phyloP scores from a whole-genome alignment of 495 filamentous ascomycete genomes.

The Xylaria cubensis region DNA sequence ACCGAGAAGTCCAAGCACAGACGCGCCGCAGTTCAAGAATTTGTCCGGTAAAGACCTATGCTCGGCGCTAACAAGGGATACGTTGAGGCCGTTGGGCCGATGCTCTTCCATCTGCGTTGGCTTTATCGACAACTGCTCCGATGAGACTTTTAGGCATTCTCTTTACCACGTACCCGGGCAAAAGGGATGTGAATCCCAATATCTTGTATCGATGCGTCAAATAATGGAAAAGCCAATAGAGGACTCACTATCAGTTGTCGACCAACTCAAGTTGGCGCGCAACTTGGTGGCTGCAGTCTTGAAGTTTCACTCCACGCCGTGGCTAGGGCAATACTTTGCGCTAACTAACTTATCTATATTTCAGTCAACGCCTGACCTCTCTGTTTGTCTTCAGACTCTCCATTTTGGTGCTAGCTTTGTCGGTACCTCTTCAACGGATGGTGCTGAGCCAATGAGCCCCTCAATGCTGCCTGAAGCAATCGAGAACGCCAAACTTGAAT shows the following conservation, averaged over 20 bases:
- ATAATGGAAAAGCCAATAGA: neutral
- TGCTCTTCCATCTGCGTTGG: neutral
- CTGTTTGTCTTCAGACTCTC: too few relatives aligned
- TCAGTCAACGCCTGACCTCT: too few relatives aligned
- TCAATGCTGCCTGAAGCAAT: too few relatives aligned
- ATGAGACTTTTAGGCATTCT: neutral
- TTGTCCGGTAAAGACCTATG: neutral
- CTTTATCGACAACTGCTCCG: neutral
- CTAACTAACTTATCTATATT: neutral
- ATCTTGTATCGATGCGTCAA: neutral
- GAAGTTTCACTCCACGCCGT: neutral
- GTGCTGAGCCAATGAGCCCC: too few relatives aligned
- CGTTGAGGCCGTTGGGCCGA: neutral
- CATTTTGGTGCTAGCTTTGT: too few relatives aligned
- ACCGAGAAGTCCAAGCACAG: neutral
- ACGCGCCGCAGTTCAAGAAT: neutral
- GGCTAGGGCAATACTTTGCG: neutral
- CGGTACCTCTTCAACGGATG: too few relatives aligned
- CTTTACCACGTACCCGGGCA: neutral
- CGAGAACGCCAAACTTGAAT: too few relatives aligned
- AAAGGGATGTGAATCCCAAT: neutral
- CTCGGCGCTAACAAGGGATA: neutral
- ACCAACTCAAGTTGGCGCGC: neutral
- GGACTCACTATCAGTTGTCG: neutral
- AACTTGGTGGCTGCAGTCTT: neutral